phyloP scores from a whole-genome alignment of 345 rosid species.

The Odontarrhena argentea region DNA sequence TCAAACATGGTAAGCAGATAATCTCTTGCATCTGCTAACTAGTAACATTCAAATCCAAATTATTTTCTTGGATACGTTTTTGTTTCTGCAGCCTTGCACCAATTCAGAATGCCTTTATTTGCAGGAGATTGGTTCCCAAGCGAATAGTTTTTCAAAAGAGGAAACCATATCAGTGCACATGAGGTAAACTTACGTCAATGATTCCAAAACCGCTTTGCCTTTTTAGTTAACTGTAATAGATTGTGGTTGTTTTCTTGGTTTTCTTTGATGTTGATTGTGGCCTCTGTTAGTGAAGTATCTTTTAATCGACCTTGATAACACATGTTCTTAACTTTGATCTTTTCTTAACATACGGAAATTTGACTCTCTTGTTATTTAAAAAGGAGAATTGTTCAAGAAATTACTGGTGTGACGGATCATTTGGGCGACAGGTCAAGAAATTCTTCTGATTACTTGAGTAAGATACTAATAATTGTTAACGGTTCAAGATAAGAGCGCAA shows the following conservation, averaged over 20 bases:
- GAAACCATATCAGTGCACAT: slow-evolving; percentile 82
- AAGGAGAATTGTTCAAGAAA: slow-evolving; percentile 81
- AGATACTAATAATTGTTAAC: slow-evolving; percentile 62
- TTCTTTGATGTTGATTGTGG: slow-evolving; percentile 2
- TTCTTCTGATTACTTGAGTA: no score
- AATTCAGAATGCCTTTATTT: slow-evolving; percentile 94
- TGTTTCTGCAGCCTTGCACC: slow-evolving; percentile 78
- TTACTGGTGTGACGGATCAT: slow-evolving; percentile 60
- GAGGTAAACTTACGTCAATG: slow-evolving; percentile 50
- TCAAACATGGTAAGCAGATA: slow-evolving; percentile 52
- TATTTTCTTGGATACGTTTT: slow-evolving; percentile 19
- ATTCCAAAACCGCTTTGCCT: neutral
- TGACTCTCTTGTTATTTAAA: slow-evolving; percentile 39
- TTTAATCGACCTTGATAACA: neutral
- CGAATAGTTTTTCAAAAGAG: slow-evolving; percentile 95
- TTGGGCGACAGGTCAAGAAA: slow-evolving; percentile 6
- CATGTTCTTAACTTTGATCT: slow-evolving; percentile 7
- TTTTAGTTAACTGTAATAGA: slow-evolving; percentile 14
- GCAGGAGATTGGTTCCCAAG: slow-evolving; percentile 92
- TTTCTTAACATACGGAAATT: slow-evolving; percentile 21
- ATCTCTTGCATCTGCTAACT: slow-evolving; percentile 12
- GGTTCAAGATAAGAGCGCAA: slow-evolving; percentile 67
- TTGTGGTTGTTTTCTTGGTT: slow-evolving; percentile 7
- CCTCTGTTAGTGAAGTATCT: neutral
- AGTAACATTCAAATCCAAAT: neutral